Base-by-base conservation (phyloP, 768 basidiomycete genomes). In the Udeniomyces megalosporus region DNA sequence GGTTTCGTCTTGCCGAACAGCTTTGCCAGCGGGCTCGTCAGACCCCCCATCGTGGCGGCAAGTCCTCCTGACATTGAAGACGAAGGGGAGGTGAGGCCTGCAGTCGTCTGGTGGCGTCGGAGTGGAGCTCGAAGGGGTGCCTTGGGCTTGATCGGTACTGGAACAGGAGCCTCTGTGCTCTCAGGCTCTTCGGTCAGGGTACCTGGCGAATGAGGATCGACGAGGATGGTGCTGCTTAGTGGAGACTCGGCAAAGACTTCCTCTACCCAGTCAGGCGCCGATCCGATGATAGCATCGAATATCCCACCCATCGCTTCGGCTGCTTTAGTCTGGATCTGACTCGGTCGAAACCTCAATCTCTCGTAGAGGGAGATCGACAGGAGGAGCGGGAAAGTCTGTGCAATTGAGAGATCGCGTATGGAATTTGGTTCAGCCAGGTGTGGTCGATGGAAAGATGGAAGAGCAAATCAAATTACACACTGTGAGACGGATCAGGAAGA, bases 401-500 rank as follows among this genome's bases (percentile, higher is more conserved):
- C 14, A 51, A 57, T 38, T 3, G 47, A 42, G 38, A 8, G 38
- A 42, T 8, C 17, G 8, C 38, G 38, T 17, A 8, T 42, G 38
- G 20, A 22, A 50, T 46, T n/a, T 12, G 10, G 55, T 49, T 24
- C 24, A 31, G 52, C 35, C 14, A 52, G 38, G 44, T 49, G 15
- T 54, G 34, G 10, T 17, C 10, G 28, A 22, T 46, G 32, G 22
- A 49, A 32, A 38, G 11, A 46, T 3, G 15, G 34, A 24, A 60
- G 28, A 22, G 4, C 31, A 54, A 28, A 20, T 42, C 20, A 29
- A n/a, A 11, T 55, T 53, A 72, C 79, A 55, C 58, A 82, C 85
- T 20, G 90, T 92, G 17, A 85, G 61, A 65, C 82, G 85, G 72
- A 95, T 89, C 55, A 89, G 77, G 71, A 89, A 83, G 3, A 92